Conservation (phyloP, 2,329 filamentous ascomycete genomes). For the Hypoxylon rubiginosum region DNA sequence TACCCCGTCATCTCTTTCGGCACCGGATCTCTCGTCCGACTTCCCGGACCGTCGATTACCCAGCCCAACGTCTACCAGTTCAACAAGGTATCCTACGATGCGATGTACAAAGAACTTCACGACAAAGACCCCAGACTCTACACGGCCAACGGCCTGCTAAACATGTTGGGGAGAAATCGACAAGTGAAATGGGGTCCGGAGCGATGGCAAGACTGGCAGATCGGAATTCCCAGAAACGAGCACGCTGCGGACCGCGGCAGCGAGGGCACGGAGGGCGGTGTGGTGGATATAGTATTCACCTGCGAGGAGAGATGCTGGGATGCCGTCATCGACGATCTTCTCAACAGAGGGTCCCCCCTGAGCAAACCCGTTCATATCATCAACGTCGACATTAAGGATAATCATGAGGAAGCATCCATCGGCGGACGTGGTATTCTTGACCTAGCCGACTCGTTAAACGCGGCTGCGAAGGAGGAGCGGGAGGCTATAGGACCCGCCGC, state of each 20-base stretch:
- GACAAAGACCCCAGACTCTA: conserved; percentile 90
- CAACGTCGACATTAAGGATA: conserved; percentile 98
- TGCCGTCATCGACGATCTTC: conserved; percentile 92
- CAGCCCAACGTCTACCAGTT: conserved; percentile 98
- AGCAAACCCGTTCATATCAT: conserved; percentile 97
- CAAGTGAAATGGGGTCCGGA: conserved; percentile 95
- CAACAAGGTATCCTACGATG: conserved; percentile 95
- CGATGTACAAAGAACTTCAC: conserved; percentile 92
- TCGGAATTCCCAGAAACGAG: conserved; percentile 85
- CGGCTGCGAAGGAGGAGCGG: conserved; percentile 82
- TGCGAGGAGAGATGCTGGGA: conserved; percentile 99
- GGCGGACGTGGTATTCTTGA: conserved; percentile 94
- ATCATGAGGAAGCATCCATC: conserved; percentile 94
- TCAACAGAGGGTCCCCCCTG: conserved; percentile 85
- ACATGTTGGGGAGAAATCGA: conserved; percentile 94
- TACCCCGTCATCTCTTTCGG: conserved; percentile 99
- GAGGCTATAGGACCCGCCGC: conserved; percentile 71
- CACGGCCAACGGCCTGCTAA: conserved; percentile 90
- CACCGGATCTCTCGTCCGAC: conserved; percentile 91
- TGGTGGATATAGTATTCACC: conserved; percentile 95
- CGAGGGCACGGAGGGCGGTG: conserved; percentile 84
- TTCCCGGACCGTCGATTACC: conserved; percentile 90
- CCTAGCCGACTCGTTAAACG: conserved; percentile 86
- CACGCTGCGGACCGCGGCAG: conserved; percentile 82
- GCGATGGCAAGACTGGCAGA: conserved; percentile 96